Evolutionary conservation across 352 stramenopile genomes (phyloP).

Genomic region (Phytophthora cactorum): DNA sequence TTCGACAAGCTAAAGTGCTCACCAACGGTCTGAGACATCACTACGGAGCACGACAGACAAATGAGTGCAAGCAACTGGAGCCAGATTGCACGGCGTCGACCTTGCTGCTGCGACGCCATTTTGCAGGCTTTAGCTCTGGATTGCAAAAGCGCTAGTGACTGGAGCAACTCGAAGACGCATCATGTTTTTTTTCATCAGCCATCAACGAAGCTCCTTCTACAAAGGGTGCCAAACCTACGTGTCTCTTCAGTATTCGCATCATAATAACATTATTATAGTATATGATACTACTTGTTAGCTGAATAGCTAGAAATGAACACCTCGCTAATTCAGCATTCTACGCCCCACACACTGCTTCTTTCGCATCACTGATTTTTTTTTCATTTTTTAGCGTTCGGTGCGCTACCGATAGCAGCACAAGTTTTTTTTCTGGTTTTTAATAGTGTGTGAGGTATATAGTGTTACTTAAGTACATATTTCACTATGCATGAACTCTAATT

Average conservation of each 20-base stretch:
- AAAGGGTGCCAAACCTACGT: constrained; percentile 4
- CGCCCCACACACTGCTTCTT: too few species aligned
- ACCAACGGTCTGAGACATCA: constrained; percentile 4
- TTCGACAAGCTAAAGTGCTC: not conserved
- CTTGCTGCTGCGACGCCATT: not conserved
- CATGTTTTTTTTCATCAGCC: constrained; percentile 4
- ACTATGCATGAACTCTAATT: too few species aligned
- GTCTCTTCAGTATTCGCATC: not conserved
- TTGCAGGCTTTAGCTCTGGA: not conserved
- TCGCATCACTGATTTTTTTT: too few species aligned
- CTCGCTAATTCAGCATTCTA: too few species aligned
- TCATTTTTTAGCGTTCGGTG: too few species aligned
- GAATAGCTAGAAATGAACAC: too few species aligned
- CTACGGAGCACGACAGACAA: not conserved
- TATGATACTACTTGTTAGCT: too few species aligned
- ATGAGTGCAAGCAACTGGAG: not conserved
- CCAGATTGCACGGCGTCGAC: not conserved
- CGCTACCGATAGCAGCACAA: too few species aligned
- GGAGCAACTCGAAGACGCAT: not conserved
- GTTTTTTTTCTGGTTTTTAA: too few species aligned
- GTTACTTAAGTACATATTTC: too few species aligned
- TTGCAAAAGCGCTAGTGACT: constrained; percentile 7
- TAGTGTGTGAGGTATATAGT: too few species aligned
- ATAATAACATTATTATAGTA: too few species aligned
- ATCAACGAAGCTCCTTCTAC: constrained; percentile 8